Evolutionary conservation across 192 early-diverging fungal genomes (phyloP), one percentile per base, ranked within the genome.

Genomic region (Entophlyctis helioformis): DNA sequence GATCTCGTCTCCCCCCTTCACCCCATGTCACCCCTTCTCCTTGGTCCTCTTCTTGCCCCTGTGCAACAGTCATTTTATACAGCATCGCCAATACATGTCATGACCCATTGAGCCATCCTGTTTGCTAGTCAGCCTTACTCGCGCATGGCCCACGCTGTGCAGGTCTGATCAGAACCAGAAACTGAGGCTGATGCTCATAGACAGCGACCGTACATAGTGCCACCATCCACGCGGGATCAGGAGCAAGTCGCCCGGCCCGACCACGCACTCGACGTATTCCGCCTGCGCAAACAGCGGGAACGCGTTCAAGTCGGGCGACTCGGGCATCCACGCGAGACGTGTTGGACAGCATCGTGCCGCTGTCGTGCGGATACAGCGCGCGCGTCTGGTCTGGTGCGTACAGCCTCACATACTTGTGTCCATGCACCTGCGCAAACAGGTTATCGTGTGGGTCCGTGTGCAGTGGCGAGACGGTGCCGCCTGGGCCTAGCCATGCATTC

Each of bases 181-280:
- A 52, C 85, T 88, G 8, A 94, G 71, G 54, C 86, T 89, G 36
- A 85, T 82, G 48, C 87, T 91, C 2, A 59, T 64, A 8, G 65
- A 74, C 24, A 87, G 56, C 9, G 85, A 81, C 42, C 72, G 65
- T 24, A 94, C 83, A 54, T 82, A 87, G 53, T 94, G 90, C 90
- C 90, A 94, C 84, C 86, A 93, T 4, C 71, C 69, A 24, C 54
- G 44, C 22, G 91, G 91, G 39, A 94, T 89, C 48, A 85, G 91
- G 0, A 94, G 62, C 53, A 89, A 21, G 42, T 94, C 86, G 0
- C 91, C 86, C 10, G 85, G 78, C 19, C 49, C 47, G 16, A 91
- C 61, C 5, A 86, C 41, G 22, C 79, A 77, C 48, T 94, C 88
- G 0, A 76, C 22, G 62, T 76, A 85, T 10, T 37, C 20, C 1